A percentile compares a stretch with the other conserved stretches of the same genome.
Evolutionary conservation across 768 basidiomycete species (phyloP).

Genomic region (Tricholoma bakamatsutake): DNA sequence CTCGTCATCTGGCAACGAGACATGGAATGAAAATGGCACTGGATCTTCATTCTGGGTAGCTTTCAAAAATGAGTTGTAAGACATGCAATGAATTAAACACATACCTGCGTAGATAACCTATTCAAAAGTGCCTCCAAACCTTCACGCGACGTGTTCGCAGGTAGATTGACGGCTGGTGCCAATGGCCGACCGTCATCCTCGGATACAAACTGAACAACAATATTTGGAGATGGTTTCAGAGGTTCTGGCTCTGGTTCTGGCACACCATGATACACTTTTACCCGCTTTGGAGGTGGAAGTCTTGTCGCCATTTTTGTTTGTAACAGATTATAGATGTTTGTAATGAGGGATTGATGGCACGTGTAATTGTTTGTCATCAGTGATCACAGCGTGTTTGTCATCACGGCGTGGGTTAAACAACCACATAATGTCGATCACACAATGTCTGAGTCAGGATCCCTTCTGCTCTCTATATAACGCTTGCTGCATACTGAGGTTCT

Average conservation of each 20-base stretch:
- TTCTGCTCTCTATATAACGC: slow-evolving; percentile 38
- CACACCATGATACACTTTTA: slow-evolving; percentile 74
- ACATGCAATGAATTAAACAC: slow-evolving; percentile 17
- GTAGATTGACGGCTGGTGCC: slow-evolving; percentile 85
- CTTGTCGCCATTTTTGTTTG: slow-evolving; percentile 66
- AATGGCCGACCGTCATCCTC: slow-evolving; percentile 78
- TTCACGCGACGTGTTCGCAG: slow-evolving; percentile 80
- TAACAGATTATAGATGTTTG: background rate
- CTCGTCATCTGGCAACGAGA: slow-evolving; percentile 58
- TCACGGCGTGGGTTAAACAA: slow-evolving; percentile 9
- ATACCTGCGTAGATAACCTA: slow-evolving; percentile 70
- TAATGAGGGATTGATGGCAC: too few relatives aligned
- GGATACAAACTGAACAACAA: slow-evolving; percentile 90
- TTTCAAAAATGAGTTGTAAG: background rate
- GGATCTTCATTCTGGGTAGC: slow-evolving; percentile 71
- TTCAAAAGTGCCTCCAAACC: slow-evolving; percentile 88
- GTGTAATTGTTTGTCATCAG: slow-evolving; percentile 7
- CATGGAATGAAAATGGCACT: slow-evolving; percentile 88
- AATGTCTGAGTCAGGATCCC: slow-evolving; percentile 20
- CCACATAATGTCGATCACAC: background rate
- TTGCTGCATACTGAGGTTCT: slow-evolving; percentile 30
- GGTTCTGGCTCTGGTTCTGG: slow-evolving; percentile 55
- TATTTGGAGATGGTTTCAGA: slow-evolving; percentile 42
- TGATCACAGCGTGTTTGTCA: too few relatives aligned
- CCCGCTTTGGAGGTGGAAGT: slow-evolving; percentile 84